phyloP scores from a whole-genome alignment of 805 yeast species.

The Clavispora fructus region DNA sequence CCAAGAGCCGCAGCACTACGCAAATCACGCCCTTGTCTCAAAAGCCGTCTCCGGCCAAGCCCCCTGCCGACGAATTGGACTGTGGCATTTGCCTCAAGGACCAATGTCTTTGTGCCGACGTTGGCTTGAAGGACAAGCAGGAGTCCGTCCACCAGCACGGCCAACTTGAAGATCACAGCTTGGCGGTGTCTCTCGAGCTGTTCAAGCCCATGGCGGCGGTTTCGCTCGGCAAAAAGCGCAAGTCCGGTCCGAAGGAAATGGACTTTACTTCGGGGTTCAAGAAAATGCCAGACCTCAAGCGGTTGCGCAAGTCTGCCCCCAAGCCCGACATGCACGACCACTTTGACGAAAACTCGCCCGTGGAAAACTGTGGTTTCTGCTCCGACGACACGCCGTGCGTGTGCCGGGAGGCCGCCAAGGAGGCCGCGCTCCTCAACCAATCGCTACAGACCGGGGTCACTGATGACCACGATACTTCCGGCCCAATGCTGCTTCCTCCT shows the following conservation, averaged over 20 bases:
- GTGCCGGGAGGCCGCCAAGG: slow-evolving; percentile 72
- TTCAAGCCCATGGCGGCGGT: slow-evolving; percentile 67
- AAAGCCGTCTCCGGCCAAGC: slow-evolving; percentile 10
- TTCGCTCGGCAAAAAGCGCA: slow-evolving; percentile 40
- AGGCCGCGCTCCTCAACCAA: slow-evolving; percentile 36
- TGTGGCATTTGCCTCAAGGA: slow-evolving; percentile 70
- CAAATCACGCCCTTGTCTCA: slow-evolving; percentile 12
- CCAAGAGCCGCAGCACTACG: slow-evolving; percentile 5
- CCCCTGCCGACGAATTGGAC: slow-evolving; percentile 27
- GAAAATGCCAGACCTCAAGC: slow-evolving; percentile 34
- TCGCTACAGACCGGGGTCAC: slow-evolving; percentile 18
- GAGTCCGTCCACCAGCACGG: no score
- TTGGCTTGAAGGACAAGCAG: slow-evolving; percentile 33
- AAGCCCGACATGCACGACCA: background rate
- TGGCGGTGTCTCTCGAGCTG: slow-evolving; percentile 31
- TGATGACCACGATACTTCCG: slow-evolving; percentile 27
- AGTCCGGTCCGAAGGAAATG: slow-evolving; percentile 28
- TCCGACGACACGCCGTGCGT: slow-evolving; percentile 89
- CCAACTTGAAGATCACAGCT: slow-evolving; percentile 2
- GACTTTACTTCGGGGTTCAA: slow-evolving; percentile 50
- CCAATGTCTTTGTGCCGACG: slow-evolving; percentile 59
- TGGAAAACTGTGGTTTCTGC: slow-evolving; percentile 89
- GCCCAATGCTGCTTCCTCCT: slow-evolving; percentile 38
- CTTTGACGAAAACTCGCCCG: slow-evolving; percentile 44
- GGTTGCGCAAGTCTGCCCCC: slow-evolving; percentile 17